Evolutionary conservation across 2,329 filamentous ascomycete species (phyloP).

Genomic region (Annulohypoxylon truncatum): DNA sequence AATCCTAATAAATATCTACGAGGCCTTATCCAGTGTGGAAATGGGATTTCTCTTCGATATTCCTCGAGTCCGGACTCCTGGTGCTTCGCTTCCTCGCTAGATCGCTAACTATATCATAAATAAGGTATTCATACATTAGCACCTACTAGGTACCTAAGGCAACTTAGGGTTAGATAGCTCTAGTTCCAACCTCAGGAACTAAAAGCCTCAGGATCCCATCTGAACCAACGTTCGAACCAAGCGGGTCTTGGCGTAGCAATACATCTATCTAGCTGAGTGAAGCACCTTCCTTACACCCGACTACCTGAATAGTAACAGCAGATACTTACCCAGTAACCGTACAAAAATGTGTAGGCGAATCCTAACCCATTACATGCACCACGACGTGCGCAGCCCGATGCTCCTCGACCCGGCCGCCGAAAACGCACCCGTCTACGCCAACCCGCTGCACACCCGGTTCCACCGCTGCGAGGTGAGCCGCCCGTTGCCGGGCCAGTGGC

Average conservation of each 20-base stretch:
- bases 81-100: not conserved
- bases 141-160: not conserved
- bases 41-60: not conserved
- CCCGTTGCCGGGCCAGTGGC: not conserved
- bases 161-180: not conserved
- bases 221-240: not conserved
- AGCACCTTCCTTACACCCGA: not conserved
- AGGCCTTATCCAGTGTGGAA: not conserved
- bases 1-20: not conserved
- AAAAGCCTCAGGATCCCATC: too few relatives aligned
- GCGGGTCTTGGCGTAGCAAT: not conserved
- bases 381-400: conserved; percentile 45
- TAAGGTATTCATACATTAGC: not conserved
- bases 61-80: not conserved
- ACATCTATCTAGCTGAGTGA: not conserved
- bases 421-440: conserved; percentile 26
- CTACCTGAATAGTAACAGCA: too few relatives aligned
- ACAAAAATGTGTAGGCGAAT: conserved; percentile 43
- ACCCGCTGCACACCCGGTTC: conserved; percentile 37
- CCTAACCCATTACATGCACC: conserved; percentile 46
- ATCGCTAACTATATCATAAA: not conserved
- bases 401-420: conserved; percentile 22
- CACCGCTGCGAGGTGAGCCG: conserved; percentile 43
- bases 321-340: not conserved
- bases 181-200: not conserved